Base-by-base conservation (phyloP, 805 yeast species). In the Monosporozyma aerobia region DNA sequence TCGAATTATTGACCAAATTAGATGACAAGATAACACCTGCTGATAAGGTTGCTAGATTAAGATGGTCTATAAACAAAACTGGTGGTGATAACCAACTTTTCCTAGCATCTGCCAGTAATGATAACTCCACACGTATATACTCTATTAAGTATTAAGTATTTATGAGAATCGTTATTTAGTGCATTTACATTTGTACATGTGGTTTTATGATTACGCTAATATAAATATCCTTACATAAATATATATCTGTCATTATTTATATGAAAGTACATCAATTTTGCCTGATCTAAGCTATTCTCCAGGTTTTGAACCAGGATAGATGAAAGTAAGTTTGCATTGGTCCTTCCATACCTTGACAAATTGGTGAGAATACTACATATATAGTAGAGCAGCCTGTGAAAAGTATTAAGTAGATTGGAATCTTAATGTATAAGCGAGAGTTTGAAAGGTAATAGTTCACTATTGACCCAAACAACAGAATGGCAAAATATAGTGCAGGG, bases 401-500 rank as follows among this genome's bases (percentile, higher is more conserved):
- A 44, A 80, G 67, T 2, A 67, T 56, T 10, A 66, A 48, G 67
- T 79, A 87, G 22, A 77, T 57, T 3, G 64, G 58, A 27, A 59
- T 49, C 47, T 61, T 60, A 13, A 73, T 55, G 37, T 62, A 62
- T 19, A 57, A 45, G 14, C 53, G 56, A 50, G 60, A 52, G 52
- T 63, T 48, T 33, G 63, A 57, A 22, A 68, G 48, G 27, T 47
- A 44, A 52, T 64, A 44, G 49, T 66, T 70, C 41, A 70, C 53
- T 35, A 63, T 54, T 61, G 64, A 63, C 27, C 70, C 73, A 63
- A 72, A 66, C 14, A 88, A 83, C 57, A 90, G 73, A 74, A 90
- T 84, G 49, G 98, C 98, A 73, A 92, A 92, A 72, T 87, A 92
- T 57, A 90, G 77, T 1, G 98, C 96, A 13, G 99, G 99, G 59